Base-by-base conservation (phyloP, 2,329 filamentous ascomycete genomes). In the Capronia americana region DNA sequence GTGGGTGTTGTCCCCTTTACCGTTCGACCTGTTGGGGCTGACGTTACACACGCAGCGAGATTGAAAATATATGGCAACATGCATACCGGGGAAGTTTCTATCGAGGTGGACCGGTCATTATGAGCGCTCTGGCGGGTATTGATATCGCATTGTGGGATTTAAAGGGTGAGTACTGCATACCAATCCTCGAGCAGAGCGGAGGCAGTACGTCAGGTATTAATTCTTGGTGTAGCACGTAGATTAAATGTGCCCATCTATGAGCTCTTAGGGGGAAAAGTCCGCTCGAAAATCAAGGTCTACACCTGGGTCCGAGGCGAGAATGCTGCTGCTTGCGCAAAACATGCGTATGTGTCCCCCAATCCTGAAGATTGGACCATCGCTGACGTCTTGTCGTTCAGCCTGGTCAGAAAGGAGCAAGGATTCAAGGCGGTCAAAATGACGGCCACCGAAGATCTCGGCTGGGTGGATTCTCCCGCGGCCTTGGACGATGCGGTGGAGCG, bases 181-280 rank as follows among this genome's bases (percentile, higher is more conserved):
- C 30, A 44, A 57, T 41, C 28, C 54, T 57, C 54, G 28, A 57
- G 54, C 54, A 57, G 26, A 57, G 54, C 54, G 54, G 28, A 57
- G 30, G 55, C 30, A 57, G 55, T n/a, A 34, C 24, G 53, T 55
- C 28, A 32, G 53, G 2, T 44, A 44, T 44, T 57, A 20, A 57
- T 57, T 57, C 32, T 24, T 41, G 55, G 55, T 44, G 30, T 57
- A 57, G 55, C 55, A 44, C 55, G 55, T 20, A 57, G 55, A 44
- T 44, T 57, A 32, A 57, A 57, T 57, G 55, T 57, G 55, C 55
- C 55, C 55, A 57, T 57, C 32, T 57, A 57, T 57, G 55, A 57
- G 55, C 55, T 57, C 32, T 20, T 57, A 12, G 55, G 55, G 17
- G 55, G 55, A 1, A 57, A 57, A 44, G 55, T 57, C 55, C 55